A percentile compares a stretch with the other conserved stretches of the same genome.
These are phyloP conservation scores for Ceratocystis ficicola DNA, from an alignment of 2,329 filamentous ascomycete genomes.

Conservation along the genomic window DNA sequence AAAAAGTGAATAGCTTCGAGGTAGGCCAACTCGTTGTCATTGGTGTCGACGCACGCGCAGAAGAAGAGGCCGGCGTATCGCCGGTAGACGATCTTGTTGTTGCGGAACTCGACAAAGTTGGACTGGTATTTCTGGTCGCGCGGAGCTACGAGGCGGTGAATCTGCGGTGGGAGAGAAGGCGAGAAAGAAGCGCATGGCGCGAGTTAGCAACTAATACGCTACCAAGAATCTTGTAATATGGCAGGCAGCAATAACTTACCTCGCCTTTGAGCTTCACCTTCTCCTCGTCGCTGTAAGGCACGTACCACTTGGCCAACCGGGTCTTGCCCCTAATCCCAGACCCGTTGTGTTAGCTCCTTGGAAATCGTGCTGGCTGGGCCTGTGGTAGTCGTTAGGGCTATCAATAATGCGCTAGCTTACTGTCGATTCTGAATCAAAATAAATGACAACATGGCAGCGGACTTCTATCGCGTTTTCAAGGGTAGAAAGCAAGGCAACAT, in stretches of 20 bases:
- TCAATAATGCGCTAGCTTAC: conserved; percentile 32
- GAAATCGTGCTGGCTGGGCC: neutral
- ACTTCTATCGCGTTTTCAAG: neutral
- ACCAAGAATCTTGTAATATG: conserved; percentile 4
- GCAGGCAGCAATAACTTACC: conserved; percentile 36
- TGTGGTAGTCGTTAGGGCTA: neutral
- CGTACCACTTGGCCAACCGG: conserved; percentile 96
- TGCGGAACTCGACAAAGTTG: conserved; percentile 95
- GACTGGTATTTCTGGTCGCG: conserved; percentile 99
- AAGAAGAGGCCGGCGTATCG: conserved; percentile 98
- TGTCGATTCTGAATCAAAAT: conserved; percentile 77
- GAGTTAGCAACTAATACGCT: neutral
- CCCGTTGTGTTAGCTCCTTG: conserved; percentile 4
- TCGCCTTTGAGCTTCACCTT: conserved; percentile 99
- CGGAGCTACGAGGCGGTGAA: conserved; percentile 93
- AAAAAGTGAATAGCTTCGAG: conserved; percentile 99
- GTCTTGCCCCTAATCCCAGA: conserved; percentile 69
- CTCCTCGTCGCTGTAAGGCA: conserved; percentile 94
- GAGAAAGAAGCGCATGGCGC: neutral
- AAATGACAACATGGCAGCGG: conserved; percentile 52
- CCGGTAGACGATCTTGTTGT: conserved; percentile 94
- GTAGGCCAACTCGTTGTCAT: conserved; percentile 95
- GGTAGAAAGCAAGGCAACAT: neutral
- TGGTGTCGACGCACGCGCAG: conserved; percentile 96
- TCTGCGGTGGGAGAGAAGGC: conserved; percentile 35